phyloP scores from a whole-genome alignment of 2,329 filamentous ascomycete genomes.

The Tricladium varicosporioides region DNA sequence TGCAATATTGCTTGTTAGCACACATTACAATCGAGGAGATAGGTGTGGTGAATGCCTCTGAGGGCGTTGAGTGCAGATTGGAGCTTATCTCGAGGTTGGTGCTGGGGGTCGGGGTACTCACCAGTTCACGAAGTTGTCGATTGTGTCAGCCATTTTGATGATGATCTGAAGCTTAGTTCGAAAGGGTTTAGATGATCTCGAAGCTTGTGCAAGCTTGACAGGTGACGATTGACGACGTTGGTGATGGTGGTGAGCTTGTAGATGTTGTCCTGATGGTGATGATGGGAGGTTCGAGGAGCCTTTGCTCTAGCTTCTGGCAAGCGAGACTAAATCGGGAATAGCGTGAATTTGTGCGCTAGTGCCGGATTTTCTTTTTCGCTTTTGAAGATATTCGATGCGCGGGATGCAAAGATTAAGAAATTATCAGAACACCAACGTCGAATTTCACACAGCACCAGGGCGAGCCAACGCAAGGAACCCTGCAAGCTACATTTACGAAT shows the following conservation, averaged over 20 bases:
- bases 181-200: constrained; percentile 12
- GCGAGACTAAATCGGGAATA: constrained; percentile 5
- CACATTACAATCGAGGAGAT: constrained; percentile 5
- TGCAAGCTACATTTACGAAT: constrained; percentile 32
- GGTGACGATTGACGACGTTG: constrained; percentile 23
- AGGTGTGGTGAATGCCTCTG: not conserved
- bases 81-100: constrained; percentile 32
- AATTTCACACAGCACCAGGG: constrained; percentile 41
- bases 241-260: constrained; percentile 29
- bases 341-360: not conserved
- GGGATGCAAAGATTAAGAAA: not conserved
- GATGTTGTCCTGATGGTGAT: constrained; percentile 27
- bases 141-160: constrained; percentile 71
- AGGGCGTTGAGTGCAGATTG: not conserved
- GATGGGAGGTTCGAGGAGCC: constrained; percentile 26
- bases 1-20: constrained; percentile 51
- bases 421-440: not conserved
- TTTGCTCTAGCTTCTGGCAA: constrained; percentile 7
- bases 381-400: constrained; percentile 6
- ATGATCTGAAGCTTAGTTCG: constrained; percentile 30
- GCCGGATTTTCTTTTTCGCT: constrained; percentile 5
- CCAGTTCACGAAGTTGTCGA: constrained; percentile 52
- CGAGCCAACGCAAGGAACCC: constrained; percentile 63
- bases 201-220: constrained; percentile 25
- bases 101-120: constrained; percentile 51